Evolutionary conservation across 2,329 filamentous ascomycete genomes (phyloP).

Genomic region (Colletotrichum tropicale): DNA sequence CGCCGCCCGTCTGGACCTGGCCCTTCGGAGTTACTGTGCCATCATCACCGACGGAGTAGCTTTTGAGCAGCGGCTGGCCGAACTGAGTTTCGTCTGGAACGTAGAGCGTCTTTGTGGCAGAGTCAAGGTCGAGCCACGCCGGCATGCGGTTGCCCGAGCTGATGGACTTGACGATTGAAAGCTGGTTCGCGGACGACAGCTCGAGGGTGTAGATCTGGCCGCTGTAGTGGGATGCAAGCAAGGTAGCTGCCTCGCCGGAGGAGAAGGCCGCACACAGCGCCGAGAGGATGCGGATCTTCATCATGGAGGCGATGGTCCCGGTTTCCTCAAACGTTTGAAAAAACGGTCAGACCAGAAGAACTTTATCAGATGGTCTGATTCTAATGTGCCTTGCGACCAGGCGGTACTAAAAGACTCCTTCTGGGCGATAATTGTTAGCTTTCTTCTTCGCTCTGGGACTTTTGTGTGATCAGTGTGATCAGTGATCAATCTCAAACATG

Average conservation of each 20-base stretch:
- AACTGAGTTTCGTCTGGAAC: conserved; percentile 41
- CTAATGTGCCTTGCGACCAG: background rate
- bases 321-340: background rate
- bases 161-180: conserved; percentile 30
- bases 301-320: background rate
- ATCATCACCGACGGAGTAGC: conserved; percentile 33
- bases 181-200: conserved; percentile 28
- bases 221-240: conserved; percentile 43
- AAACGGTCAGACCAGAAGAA: background rate
- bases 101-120: conserved; percentile 34
- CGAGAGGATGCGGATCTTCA: background rate
- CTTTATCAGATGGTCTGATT: background rate
- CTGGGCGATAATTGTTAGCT: background rate
- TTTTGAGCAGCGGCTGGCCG: conserved; percentile 38
- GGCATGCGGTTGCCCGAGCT: conserved; percentile 38
- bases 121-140: conserved; percentile 41
- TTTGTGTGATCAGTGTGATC: background rate
- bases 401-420: background rate
- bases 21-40: conserved; percentile 34
- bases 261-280: background rate
- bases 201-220: conserved; percentile 41
- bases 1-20: conserved; percentile 35
- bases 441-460: background rate
- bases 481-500: background rate
- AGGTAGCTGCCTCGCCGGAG: conserved; percentile 20